Conservation (phyloP, 352 stramenopile genomes). For the Phytophthora fragariaefolia region DNA sequence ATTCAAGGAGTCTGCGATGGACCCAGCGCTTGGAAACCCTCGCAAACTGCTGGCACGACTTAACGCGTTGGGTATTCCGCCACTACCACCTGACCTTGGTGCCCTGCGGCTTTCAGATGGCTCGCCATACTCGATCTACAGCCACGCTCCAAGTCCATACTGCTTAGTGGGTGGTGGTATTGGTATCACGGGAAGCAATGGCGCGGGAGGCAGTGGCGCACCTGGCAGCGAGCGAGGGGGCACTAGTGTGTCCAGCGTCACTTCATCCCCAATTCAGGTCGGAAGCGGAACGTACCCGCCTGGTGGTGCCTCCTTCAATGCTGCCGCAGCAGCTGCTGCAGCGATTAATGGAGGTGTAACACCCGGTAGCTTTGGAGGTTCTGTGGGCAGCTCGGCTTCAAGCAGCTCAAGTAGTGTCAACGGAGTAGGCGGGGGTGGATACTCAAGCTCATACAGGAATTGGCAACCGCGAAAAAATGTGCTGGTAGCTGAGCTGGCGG, state of each 20-base stretch:
- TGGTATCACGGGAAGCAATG: constrained; percentile 11
- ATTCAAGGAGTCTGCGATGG: constrained; percentile 84
- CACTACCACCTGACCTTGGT: constrained; percentile 92
- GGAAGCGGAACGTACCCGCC: constrained; percentile 40
- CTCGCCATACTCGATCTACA: constrained; percentile 82
- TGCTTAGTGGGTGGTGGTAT: constrained; percentile 34
- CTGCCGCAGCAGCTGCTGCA: constrained; percentile 32
- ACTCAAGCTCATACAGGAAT: constrained; percentile 70
- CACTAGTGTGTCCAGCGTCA: constrained; percentile 26
- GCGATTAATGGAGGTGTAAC: constrained; percentile 42
- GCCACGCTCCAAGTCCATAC: constrained; percentile 71
- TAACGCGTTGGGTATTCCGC: constrained; percentile 92
- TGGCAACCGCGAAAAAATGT: constrained; percentile 88
- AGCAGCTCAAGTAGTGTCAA: constrained; percentile 39
- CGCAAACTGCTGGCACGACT: constrained; percentile 92
- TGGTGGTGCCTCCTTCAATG: constrained; percentile 29
- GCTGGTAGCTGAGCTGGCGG: constrained; percentile 84
- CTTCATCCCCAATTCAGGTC: constrained; percentile 37
- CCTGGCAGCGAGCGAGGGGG: constrained; percentile 44
- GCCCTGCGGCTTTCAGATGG: constrained; percentile 75
- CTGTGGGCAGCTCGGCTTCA: constrained; percentile 20
- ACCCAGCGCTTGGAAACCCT: constrained; percentile 80
- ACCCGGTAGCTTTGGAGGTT: constrained; percentile 37
- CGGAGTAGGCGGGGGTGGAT: constrained; percentile 35
- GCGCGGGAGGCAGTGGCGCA: constrained; percentile 19